Conservation (phyloP, 352 stramenopile genomes). For the Phytopythium mirpurense region DNA sequence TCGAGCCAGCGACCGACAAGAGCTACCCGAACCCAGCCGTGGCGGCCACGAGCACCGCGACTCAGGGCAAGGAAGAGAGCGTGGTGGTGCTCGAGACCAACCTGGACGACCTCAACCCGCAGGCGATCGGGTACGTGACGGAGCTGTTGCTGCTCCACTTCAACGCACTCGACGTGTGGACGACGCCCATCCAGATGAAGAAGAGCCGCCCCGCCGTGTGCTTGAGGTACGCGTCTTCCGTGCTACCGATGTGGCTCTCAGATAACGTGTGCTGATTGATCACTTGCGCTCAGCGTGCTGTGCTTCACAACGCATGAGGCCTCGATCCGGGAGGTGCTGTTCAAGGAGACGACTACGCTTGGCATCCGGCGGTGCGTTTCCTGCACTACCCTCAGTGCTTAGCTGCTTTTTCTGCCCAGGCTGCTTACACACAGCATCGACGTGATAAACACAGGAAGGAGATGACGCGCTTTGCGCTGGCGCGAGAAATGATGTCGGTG, state of each 20-base stretch:
- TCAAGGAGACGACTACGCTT: constrained; percentile 86
- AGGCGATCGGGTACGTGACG: constrained; percentile 75
- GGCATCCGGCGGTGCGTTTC: constrained; percentile 71
- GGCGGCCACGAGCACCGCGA: background rate
- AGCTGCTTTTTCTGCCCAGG: background rate
- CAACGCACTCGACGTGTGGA: constrained; percentile 85
- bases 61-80: constrained; percentile 25
- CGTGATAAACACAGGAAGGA: constrained; percentile 24
- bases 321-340: constrained; percentile 53
- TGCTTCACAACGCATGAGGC: constrained; percentile 54
- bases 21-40: constrained; percentile 28
- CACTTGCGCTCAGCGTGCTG: constrained; percentile 82
- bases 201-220: constrained; percentile 79
- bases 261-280: no score
- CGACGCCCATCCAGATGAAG: constrained; percentile 89
- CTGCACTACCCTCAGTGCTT: constrained; percentile 9
- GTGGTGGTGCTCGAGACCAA: constrained; percentile 87
- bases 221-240: constrained; percentile 40
- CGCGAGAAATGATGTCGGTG: constrained; percentile 45
- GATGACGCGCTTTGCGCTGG: constrained; percentile 53
- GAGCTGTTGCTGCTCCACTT: constrained; percentile 57
- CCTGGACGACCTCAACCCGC: constrained; percentile 88
- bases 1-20: constrained; percentile 25
- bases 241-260: no score
- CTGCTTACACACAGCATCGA: background rate